A percentile compares a stretch with the other conserved stretches of the same genome.
Evolutionary conservation across 176 grass and related monocot genomes (phyloP).

Genomic region (Raddia guianensis): DNA sequence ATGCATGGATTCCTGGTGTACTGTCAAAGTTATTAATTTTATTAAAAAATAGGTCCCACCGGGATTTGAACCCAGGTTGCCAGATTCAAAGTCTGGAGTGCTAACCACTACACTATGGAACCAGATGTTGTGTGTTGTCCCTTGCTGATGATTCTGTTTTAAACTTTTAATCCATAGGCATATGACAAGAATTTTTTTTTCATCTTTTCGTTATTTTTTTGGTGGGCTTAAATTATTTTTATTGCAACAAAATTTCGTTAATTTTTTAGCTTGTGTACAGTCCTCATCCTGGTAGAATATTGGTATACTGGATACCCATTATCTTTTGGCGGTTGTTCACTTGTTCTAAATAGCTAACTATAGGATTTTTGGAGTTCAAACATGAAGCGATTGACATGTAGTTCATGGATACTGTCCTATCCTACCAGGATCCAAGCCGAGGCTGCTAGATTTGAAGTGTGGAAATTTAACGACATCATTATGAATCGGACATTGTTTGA

Average conservation of each 20-base stretch:
- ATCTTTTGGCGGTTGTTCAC: neutral
- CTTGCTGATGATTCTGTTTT: neutral
- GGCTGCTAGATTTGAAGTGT: too few species aligned
- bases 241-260: neutral
- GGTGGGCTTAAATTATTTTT: neutral
- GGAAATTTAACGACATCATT: too few species aligned
- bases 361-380: too few species aligned
- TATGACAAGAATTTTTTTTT: neutral
- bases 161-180: neutral
- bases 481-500: too few species aligned
- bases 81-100: too few species aligned
- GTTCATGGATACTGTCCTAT: too few species aligned
- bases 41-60: slow-evolving; percentile 57
- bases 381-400: too few species aligned
- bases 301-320: neutral
- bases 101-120: too few species aligned
- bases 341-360: too few species aligned
- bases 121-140: neutral
- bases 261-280: neutral
- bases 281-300: neutral
- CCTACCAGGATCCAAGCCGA: too few species aligned
- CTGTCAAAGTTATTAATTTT: neutral
- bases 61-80: slow-evolving; percentile 60
- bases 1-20: neutral
- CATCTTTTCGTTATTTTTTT: neutral